Base-by-base conservation (phyloP, 2,329 filamentous ascomycete species). In the Teratosphaeria pseudoeucalypti region DNA sequence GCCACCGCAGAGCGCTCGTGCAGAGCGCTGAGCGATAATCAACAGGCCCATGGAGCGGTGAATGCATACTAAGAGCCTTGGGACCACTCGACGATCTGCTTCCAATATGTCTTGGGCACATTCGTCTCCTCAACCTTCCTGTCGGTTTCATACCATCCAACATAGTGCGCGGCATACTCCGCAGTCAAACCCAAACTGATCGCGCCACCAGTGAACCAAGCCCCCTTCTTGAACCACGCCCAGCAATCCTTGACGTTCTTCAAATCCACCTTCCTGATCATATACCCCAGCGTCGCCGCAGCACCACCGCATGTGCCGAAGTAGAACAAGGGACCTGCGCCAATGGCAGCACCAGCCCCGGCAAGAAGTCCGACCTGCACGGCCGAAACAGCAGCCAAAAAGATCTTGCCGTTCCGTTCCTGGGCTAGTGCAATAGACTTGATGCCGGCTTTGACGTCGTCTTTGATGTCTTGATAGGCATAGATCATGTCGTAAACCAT, bases 401-500 rank as follows among this genome's bases (percentile, higher is more conserved):
- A 85, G 57, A 84, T 77, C 74, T 94, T 95, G 1, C 89, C 92
- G 62, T 91, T 81, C 5, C 82, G 79, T 63, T 89, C 86, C 66
- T 95, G 89, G 71, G 87, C 87, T 47, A 95, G 77, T 1, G 88
- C 90, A 66, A 95, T 94, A 68, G 86, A 90, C 78, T 92, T 95
- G 75, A 95, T 94, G 9, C 90, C 91, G 0, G 87, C 90, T 73
- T 90, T 91, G 62, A 80, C 85, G 70, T 95, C 90, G 67, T 95
- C 90, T 68, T 86, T 86, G 72, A 92, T 87, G 68, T 95, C 90
- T 85, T 94, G 92, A 71, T 95, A 90, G 14, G 90, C 90, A 73
- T 95, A 95, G 34, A 95, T 90, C 84, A 94, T 95, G 72, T 95
- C 90, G 72, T 95, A 95, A 47, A 95, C 75, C 29, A 95, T 81